A percentile compares a stretch with the other conserved stretches of the same genome.
Evolutionary conservation across 2,329 filamentous ascomycete genomes (phyloP).

Genomic region (Aureobasidium sp.): DNA sequence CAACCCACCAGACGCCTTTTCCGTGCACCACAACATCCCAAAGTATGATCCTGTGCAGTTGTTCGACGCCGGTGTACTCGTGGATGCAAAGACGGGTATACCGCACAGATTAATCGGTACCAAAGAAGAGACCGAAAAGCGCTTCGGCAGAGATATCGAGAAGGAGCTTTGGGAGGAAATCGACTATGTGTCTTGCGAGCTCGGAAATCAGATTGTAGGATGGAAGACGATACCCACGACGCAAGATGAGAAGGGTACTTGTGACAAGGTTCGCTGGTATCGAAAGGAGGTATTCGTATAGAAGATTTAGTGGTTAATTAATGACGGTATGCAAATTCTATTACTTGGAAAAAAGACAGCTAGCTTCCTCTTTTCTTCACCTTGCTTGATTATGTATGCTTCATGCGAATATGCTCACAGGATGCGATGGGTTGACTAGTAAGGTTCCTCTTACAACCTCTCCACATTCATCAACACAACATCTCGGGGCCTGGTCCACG

Average conservation of each 20-base stretch:
- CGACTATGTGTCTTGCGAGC: slow-evolving; percentile 17
- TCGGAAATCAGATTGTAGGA: slow-evolving; percentile 15
- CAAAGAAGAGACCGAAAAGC: slow-evolving; percentile 15
- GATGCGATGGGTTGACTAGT: not conserved
- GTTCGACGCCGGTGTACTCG: slow-evolving; percentile 13
- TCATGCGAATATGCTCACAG: not conserved
- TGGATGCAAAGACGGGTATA: slow-evolving; percentile 9
- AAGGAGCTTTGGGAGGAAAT: slow-evolving; percentile 18
- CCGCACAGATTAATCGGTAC: slow-evolving; percentile 19
- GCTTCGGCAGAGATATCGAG: slow-evolving; percentile 21
- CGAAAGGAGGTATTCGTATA: not conserved
- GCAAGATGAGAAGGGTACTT: not conserved
- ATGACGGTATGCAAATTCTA: too few species aligned
- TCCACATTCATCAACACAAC: too few species aligned
- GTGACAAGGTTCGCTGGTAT: slow-evolving; percentile 2
- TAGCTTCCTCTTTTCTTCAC: not conserved
- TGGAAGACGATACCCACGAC: slow-evolving; percentile 10
- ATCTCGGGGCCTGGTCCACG: too few species aligned
- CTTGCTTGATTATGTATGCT: not conserved
- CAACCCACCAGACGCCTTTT: slow-evolving; percentile 14
- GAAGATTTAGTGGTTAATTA: not conserved
- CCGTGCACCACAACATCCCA: slow-evolving; percentile 22
- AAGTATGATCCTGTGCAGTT: slow-evolving; percentile 24
- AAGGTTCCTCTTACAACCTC: too few species aligned
- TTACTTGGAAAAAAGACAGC: too few species aligned